Base-by-base conservation (phyloP, 2,329 filamentous ascomycete species). In the Gnomoniopsis sp. region DNA sequence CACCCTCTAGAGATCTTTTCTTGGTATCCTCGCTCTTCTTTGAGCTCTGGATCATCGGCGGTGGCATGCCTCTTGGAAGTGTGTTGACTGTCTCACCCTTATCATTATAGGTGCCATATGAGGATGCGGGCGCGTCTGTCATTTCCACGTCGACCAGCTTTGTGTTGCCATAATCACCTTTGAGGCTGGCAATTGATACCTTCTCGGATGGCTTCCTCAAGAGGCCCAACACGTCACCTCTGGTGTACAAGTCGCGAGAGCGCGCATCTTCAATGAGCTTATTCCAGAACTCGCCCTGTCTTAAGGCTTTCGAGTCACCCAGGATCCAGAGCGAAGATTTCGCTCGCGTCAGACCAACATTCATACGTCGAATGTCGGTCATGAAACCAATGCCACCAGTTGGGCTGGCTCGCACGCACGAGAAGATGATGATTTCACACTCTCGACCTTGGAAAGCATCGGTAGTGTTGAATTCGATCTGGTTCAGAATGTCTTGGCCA, bases 341-440 rank as follows among this genome's bases (percentile, higher is more conserved):
- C 6, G 95, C 96, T 79, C 95, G 89, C 22, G 95, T 99, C 61
- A 99, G 80, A 77, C 95, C 95, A 68, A 99, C 95, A 73, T 99
- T 99, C 96, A 99, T 98, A 81, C 95, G 93, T 60, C 95, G 87
- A 69, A 99, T 96, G 72, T 99, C 95, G 56, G 91, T 90, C 83
- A 99, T 88, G 85, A 99, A 99, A 81, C 95, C 95, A 69, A 99
- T 96, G 68, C 93, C 92, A n/a, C 90, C 89, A 8, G 88, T 90
- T n/a, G 90, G 85, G 33, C 89, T 93, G 22, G 95, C 93, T 76
- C 95, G 88, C 62, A 99, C 95, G 73, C 96, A 99, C 44, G 95
- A 98, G 77, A 99, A 99, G 64, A 99, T 98, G 72, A 99, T 98
- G 63, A 99, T 88, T 70, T 99, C 95, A 68, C 92, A 95, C 74